Evolutionary conservation across 2,329 filamentous ascomycete species (phyloP).

Genomic region (Fusarium fracticaudum): DNA sequence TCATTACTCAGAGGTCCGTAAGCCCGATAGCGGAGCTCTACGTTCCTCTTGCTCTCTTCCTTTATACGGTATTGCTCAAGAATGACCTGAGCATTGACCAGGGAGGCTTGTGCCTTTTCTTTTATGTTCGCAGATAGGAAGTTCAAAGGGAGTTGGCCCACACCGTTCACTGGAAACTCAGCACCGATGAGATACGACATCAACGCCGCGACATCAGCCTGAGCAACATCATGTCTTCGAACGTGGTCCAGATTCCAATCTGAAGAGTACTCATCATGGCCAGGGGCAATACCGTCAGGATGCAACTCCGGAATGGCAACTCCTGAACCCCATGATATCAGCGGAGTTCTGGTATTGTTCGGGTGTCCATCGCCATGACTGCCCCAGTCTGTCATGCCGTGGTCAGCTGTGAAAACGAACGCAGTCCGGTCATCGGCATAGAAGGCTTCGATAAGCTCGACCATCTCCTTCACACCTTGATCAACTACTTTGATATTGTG

Average conservation of each 20-base stretch:
- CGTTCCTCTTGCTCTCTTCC: constrained; percentile 81
- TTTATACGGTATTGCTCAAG: constrained; percentile 97
- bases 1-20: constrained; percentile 75
- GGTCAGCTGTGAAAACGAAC: constrained; percentile 96
- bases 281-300: constrained; percentile 68
- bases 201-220: constrained; percentile 92
- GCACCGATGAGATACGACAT: constrained; percentile 93
- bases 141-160: constrained; percentile 87
- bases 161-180: constrained; percentile 94
- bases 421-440: constrained; percentile 87
- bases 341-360: constrained; percentile 92
- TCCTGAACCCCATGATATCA: constrained; percentile 94
- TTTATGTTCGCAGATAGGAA: constrained; percentile 77
- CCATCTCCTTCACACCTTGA: constrained; percentile 85
- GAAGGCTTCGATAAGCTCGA: constrained; percentile 83
- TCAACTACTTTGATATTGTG: constrained; percentile 96
- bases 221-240: constrained; percentile 87
- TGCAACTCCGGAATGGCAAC: constrained; percentile 77
- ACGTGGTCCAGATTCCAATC: constrained; percentile 88
- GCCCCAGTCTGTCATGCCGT: constrained; percentile 99
- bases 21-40: constrained; percentile 79
- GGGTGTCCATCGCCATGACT: constrained; percentile 98
- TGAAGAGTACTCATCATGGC: constrained; percentile 90
- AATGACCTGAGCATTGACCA: constrained; percentile 87
- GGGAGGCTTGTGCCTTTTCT: constrained; percentile 83